Base-by-base conservation (phyloP, 2,329 filamentous ascomycete species). In the Rasamsonia emersonii region DNA sequence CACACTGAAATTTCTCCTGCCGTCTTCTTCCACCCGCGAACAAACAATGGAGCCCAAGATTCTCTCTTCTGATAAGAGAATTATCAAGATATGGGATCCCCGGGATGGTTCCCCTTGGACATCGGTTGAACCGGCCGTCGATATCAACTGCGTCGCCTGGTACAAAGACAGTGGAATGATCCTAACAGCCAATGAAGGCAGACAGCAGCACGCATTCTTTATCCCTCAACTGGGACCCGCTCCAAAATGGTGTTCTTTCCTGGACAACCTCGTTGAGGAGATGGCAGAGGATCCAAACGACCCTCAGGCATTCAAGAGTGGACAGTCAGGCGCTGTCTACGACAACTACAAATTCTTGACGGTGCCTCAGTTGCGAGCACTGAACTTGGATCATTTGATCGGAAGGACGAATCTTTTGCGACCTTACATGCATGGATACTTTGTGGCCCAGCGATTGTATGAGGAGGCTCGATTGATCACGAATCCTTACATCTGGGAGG, bases 261-360 rank as follows among this genome's bases (percentile, higher is more conserved):
- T 98, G 40, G 93, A 98, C 62, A 95, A 93, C 50, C 77, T 98
- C 50, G 91, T 96, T 7, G 91, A 98, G 64, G 93, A 98, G 61
- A 95, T 98, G 86, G 89, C 89, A 6, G 89, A 96, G 54, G 75
- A 79, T 45, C 67, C 68, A 6, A 73, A 76, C 46, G 77, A 81
- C 48, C 77, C 77, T 4, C 71, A 73, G 32, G 61, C 65, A 8
- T 69, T 65, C 46, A 58, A 49, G 34, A 49, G 52, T 16, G 50
- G 56, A 18, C 58, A 65, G 33, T 52, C 71, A 60, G 64, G 77
- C 63, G 80, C 91, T 47, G 85, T 91, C 7, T 98, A 98, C 67
- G 91, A 98, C 62, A 96, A 98, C 62, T 96, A 89, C 75, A 98
- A 96, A 63, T 98, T 98, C 74, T 69, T 98, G 53, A 94, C 89